Evolutionary conservation across 179 eudicot species (phyloP), one percentile per base, ranked within the genome.

Genomic region (Silene vulgaris): DNA sequence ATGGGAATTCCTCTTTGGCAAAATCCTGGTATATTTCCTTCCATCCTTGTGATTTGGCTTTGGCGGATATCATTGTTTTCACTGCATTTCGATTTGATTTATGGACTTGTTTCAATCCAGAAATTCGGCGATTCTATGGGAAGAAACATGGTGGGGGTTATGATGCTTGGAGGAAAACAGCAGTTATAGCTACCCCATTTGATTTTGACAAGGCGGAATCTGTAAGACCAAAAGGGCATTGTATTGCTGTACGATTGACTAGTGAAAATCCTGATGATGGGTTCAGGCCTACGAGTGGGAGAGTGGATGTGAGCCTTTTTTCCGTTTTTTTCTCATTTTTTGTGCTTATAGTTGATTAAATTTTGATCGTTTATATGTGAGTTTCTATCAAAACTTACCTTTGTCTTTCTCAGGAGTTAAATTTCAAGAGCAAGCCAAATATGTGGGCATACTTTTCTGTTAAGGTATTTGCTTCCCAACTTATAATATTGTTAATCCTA

Each of bases 181-280:
- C 97, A 40, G 76, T 75, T 62, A 83, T 71, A 65, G 98, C 97
- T 66, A 86, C 92, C 54, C 89, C 94, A 48, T 96, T 96, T 78
- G 92, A 93, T 77, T 91, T 96, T 84, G 98, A 96, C 77, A 69
- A 84, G 80, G 98, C 98, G 57, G 88, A 89, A 79, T 93, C 99
- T 66, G 84, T 80, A 71, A 90, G 85, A 80, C 99, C 99, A 65
- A 96, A 93, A 83, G 99, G 99, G 77, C 99, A 96, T 54, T 96
- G 99, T 84, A 88, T 93, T 56, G 98, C 99, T 76, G 99, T 93
- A n/a, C 97, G 99, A 75, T 97, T 96, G 65, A 96, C 99, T 74
- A 96, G 99, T 87, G 99, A 96, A 85, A 97, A 96, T 83, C 99
- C 99, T 14, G 99, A 96, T 86, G 99, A 96, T 84, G 99, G 99